phyloP scores from a whole-genome alignment of 2,329 filamentous ascomycete genomes.

The Seiridium unicorne region DNA sequence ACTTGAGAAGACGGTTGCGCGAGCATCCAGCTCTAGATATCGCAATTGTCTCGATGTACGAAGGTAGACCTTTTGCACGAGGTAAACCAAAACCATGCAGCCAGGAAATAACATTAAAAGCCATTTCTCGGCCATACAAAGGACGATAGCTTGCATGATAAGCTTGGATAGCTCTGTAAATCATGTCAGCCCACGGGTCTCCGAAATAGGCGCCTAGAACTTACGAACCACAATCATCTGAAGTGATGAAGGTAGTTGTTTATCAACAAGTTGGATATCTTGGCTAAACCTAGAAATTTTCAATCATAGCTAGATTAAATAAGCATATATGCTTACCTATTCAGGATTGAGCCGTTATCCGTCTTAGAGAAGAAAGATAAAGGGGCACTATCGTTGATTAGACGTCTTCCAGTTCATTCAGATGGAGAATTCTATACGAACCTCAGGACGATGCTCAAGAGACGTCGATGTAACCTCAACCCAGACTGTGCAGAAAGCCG shows the following conservation, averaged over 20 bases:
- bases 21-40: slow-evolving; percentile 53
- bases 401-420: too few relatives aligned
- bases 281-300: slow-evolving; percentile 36
- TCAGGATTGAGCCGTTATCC: slow-evolving; percentile 38
- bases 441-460: slow-evolving; percentile 28
- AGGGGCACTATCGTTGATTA: slow-evolving; percentile 29
- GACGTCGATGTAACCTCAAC: slow-evolving; percentile 24
- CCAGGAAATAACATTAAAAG: slow-evolving; percentile 45
- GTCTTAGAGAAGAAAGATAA: slow-evolving; percentile 37
- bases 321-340: slow-evolving; percentile 33
- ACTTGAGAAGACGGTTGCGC: slow-evolving; percentile 41
- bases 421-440: slow-evolving; percentile 15
- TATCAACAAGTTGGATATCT: slow-evolving; percentile 42
- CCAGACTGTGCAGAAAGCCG: slow-evolving; percentile 39
- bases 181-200: not conserved
- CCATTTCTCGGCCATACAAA: slow-evolving; percentile 43
- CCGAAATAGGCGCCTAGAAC: not conserved
- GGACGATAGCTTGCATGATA: slow-evolving; percentile 40
- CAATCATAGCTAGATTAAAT: too few relatives aligned
- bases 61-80: slow-evolving; percentile 50
- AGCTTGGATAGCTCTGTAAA: slow-evolving; percentile 36
- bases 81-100: slow-evolving; percentile 37
- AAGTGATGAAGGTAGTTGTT: slow-evolving; percentile 35
- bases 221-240: not conserved
- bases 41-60: slow-evolving; percentile 56